Base-by-base conservation (phyloP, 208 protist species). In the Crithidia acanthocephali region DNA sequence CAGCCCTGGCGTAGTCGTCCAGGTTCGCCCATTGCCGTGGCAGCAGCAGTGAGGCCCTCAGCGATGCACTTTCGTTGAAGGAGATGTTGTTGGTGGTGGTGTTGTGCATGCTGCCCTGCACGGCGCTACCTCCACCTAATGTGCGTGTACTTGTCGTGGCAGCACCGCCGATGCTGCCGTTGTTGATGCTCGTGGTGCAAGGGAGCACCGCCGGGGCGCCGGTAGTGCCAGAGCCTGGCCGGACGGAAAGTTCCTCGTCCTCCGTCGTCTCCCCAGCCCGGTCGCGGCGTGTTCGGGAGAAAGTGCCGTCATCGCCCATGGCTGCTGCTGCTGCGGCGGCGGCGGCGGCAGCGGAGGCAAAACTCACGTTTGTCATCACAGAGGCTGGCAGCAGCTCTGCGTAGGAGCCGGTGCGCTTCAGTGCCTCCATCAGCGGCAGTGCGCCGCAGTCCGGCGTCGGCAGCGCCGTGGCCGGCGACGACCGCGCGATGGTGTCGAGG, bases 341-440 rank as follows among this genome's bases (percentile, higher is more conserved):
- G 48, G 65, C 42, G 28, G 62, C 62, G 18, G 47, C 61, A 1
- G 23, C 33, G 2, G 62, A 68, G 2, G 50, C 50, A 33, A 68
- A 44, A 23, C 62, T 68, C 30, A 58, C 23, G 48, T 68, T 58
- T 30, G 22, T 58, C 13, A 58, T 15, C 23, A 33, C 20, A 0
- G 62, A 23, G 10, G 45, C 1, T 10, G 59, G 72, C 30, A 52
- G 37, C 23, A 78, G 40, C 15, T 67, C 59, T 50, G 65, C 51
- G 52, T 78, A 78, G n/a, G 65, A 69, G 27, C 72, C 72, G 28
- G 50, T 78, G 23, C 58, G 57, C 50, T 64, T 55, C 48, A 78
- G 59, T 22, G 57, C 72, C 16, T 78, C 57, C 59, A 78, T 78
- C 16, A 77, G 62, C 15, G 58, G 62, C n/a, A 75, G 62, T 13